A percentile compares a stretch with the other conserved stretches of the same genome.
Conservation (phyloP, 177 flowering plant species). For the Vitis hybrid region DNA sequence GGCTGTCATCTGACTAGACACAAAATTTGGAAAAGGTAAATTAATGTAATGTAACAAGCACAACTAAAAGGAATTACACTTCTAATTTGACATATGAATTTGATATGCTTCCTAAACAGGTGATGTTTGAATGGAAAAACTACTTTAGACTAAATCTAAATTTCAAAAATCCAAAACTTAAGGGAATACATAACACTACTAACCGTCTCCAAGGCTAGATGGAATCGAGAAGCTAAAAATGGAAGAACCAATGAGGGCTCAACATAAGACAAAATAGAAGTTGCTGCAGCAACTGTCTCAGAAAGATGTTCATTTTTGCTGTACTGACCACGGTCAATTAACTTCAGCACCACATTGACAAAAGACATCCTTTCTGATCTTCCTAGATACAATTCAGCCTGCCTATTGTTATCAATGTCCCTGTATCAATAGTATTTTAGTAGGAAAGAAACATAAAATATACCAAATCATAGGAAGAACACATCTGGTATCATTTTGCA, state of each 20-base stretch:
- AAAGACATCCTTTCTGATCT: slow-evolving; percentile 63
- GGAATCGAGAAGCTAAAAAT: slow-evolving; percentile 81
- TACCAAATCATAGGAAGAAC: slow-evolving; percentile 1
- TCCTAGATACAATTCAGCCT: slow-evolving; percentile 45
- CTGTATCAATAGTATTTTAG: slow-evolving; percentile 34
- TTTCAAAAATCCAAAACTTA: background rate
- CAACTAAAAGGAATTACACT: background rate
- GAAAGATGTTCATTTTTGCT: slow-evolving; percentile 93
- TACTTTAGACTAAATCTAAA: background rate
- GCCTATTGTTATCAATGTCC: slow-evolving; percentile 28
- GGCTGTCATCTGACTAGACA: slow-evolving; percentile 78
- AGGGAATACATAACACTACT: slow-evolving; percentile 30
- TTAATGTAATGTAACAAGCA: slow-evolving; percentile 16
- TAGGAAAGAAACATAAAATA: slow-evolving; percentile 4
- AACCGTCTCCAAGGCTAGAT: slow-evolving; percentile 95
- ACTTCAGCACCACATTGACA: slow-evolving; percentile 68
- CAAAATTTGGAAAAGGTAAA: slow-evolving; percentile 23
- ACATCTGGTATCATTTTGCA: background rate
- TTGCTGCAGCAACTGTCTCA: slow-evolving; percentile 91
- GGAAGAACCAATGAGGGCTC: slow-evolving; percentile 93
- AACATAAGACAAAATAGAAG: slow-evolving; percentile 85
- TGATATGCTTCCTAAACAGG: background rate
- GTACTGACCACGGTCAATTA: slow-evolving; percentile 96
- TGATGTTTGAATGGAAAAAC: background rate
- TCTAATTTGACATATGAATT: background rate